Evolutionary conservation across 192 early-diverging fungal species (phyloP), one percentile per base, ranked within the genome.

Genomic region (Oehlia diaphana): DNA sequence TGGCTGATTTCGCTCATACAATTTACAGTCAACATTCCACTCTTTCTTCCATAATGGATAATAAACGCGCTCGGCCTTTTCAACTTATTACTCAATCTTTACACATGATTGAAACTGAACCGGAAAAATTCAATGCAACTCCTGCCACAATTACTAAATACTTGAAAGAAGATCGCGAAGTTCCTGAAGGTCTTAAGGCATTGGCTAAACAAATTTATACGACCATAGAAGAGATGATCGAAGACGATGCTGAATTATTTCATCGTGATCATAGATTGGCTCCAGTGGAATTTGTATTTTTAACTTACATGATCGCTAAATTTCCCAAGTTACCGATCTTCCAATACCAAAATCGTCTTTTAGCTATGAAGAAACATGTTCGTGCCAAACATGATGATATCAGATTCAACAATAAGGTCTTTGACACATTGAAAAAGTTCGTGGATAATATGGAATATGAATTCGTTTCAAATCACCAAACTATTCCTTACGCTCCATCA

Each of bases 61-160:
- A 44, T 14, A 44, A 63, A 50, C 77, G 77, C 50, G 77, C 58
- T 47, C 77, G 77, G 7, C 65, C 77, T 53, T 78, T 78, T 31
- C 77, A 78, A 58, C 49, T 78, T 6, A 78, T 78, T 37, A 78
- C 77, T 53, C 77, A 78, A 69, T 78, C 77, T 50, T 58, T 78
- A 9, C 77, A 78, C n/a, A 66, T 69, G 77, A 78, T 78, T 33
- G 77, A 78, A 12, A 35, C 42, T 16, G 77, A 66, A 44, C 77
- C 77, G 2, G 65, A 66, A 69, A 69, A 53, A 62, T 78, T 78
- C 50, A 62, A 63, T 68, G 63, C 77, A 9, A 78, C 77, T 31
- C 77, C 77, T 12, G 63, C 67, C 16, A 69, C 35, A 2, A 78
- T 78, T 19, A 33, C 64, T 9, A 78, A 78, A 49, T 78, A 47